Percentiles rank a stretch among this genome's conserved stretches.
These are phyloP conservation scores for Metschnikowia gelsemii DNA, from an alignment of 805 yeast species.

Conservation along the genomic window DNA sequence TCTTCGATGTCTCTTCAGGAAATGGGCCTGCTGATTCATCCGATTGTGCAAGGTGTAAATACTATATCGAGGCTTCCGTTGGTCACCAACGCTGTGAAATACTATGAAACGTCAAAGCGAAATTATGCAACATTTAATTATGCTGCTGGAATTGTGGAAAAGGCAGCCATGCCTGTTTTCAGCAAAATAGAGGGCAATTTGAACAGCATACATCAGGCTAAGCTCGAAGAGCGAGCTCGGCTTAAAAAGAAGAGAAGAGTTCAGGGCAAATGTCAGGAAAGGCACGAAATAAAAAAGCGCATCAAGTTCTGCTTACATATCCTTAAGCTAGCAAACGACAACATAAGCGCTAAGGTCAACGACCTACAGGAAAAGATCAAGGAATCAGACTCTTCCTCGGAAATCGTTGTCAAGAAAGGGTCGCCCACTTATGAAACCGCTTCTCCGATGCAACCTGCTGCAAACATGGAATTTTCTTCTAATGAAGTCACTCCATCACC, in stretches of 20 bases:
- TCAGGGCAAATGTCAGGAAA: conserved; percentile 19
- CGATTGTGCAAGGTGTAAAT: conserved; percentile 38
- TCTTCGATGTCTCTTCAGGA: conserved; percentile 17
- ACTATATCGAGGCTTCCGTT: conserved; percentile 41
- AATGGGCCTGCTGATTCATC: conserved; percentile 29
- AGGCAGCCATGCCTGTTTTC: conserved; percentile 55
- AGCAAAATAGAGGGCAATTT: conserved; percentile 47
- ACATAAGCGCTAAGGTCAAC: conserved; percentile 64
- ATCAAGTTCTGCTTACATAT: conserved; percentile 77
- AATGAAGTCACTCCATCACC: conserved; percentile 4
- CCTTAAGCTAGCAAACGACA: conserved; percentile 76
- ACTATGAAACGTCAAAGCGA: conserved; percentile 46
- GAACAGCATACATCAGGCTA: conserved; percentile 39
- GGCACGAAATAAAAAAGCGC: conserved; percentile 66
- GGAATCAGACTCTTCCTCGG: conserved; percentile 32
- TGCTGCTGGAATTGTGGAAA: conserved; percentile 60
- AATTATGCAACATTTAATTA: conserved; percentile 52
- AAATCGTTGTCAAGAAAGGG: conserved; percentile 1
- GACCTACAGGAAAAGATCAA: conserved; percentile 55
- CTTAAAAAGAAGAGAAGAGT: conserved; percentile 17
- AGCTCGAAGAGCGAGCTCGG: conserved; percentile 21
- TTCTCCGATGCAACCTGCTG: not conserved
- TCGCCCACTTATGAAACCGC: not conserved
- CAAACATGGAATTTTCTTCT: not conserved
- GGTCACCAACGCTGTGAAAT: conserved; percentile 49